These are phyloP conservation scores for Saccharomycopsis babjevae DNA, from an alignment of 805 yeast genomes.

Conservation along the genomic window DNA sequence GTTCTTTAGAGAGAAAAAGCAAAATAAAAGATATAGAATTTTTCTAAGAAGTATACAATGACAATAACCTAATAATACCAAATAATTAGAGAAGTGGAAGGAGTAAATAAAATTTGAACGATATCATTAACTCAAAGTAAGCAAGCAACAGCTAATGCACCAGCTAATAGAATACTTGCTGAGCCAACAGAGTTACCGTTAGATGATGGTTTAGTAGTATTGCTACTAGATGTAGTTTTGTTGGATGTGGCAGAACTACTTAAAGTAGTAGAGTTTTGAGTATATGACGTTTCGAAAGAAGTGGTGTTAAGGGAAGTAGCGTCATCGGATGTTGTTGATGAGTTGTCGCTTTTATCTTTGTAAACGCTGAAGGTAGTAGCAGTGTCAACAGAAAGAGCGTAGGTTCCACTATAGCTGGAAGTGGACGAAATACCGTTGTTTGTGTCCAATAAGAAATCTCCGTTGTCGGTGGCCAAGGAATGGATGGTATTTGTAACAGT, in stretches of 20 bases:
- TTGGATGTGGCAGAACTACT: neutral
- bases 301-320: neutral
- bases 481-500: constrained; percentile 13
- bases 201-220: neutral
- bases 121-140: neutral
- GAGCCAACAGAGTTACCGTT: neutral
- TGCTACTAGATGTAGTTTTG: neutral
- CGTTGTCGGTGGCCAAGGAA: constrained; percentile 3
- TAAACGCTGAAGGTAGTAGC: constrained; percentile 9
- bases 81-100: neutral
- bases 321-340: neutral
- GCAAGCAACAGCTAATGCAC: constrained; percentile 3
- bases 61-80: neutral
- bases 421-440: neutral
- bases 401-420: neutral
- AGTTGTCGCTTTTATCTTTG: neutral
- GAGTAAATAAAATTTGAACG: neutral
- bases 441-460: neutral
- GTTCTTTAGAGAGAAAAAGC: neutral
- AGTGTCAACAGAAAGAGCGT: constrained; percentile 4
- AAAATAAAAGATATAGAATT: neutral
- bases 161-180: neutral
- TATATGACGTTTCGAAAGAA: neutral
- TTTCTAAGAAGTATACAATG: neutral
- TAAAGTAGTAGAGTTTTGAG: neutral